Evolutionary conservation across 352 stramenopile species (phyloP).

Genomic region (Phytophthora macrochlamydospora): DNA sequence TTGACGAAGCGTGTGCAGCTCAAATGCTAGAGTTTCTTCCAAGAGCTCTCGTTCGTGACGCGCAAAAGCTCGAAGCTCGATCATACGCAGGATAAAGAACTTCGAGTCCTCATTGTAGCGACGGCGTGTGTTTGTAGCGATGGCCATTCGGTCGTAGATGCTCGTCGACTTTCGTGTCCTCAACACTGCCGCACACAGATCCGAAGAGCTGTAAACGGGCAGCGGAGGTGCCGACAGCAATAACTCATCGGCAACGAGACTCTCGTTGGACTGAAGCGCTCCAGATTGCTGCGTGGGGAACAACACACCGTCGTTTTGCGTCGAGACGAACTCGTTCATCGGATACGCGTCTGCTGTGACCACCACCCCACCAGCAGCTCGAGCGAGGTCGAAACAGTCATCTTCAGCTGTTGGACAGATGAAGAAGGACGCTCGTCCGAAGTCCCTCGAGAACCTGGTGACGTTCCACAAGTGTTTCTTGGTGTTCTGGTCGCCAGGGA

Average conservation of each 20-base stretch:
- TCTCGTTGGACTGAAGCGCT: constrained; percentile 4
- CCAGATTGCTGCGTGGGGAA: constrained; percentile 14
- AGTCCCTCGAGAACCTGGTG: constrained; percentile 33
- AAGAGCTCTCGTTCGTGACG: constrained; percentile 4
- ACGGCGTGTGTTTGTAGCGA: constrained; percentile 25
- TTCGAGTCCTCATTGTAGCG: constrained; percentile 54
- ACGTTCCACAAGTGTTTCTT: constrained; percentile 23
- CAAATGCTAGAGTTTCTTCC: neutral
- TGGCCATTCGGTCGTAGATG: constrained; percentile 19
- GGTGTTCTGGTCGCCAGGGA: constrained; percentile 8
- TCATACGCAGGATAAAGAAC: constrained; percentile 49
- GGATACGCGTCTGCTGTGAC: constrained; percentile 50
- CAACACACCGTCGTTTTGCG: constrained; percentile 7
- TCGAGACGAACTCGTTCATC: constrained; percentile 59
- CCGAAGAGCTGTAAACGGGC: constrained; percentile 2
- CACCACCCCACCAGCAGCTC: constrained; percentile 47
- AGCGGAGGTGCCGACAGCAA: constrained; percentile 8
- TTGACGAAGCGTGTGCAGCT: constrained; percentile 10
- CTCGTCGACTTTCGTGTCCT: constrained; percentile 17
- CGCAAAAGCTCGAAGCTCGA: constrained; percentile 28
- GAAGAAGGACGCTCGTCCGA: constrained; percentile 49
- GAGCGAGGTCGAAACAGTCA: constrained; percentile 65
- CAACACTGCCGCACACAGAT: constrained; percentile 22
- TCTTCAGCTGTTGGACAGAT: constrained; percentile 61
- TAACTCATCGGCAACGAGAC: constrained; percentile 11